Evolutionary conservation across 305 asterid genomes (phyloP).

Genomic region (Fraxinus baroniana): DNA sequence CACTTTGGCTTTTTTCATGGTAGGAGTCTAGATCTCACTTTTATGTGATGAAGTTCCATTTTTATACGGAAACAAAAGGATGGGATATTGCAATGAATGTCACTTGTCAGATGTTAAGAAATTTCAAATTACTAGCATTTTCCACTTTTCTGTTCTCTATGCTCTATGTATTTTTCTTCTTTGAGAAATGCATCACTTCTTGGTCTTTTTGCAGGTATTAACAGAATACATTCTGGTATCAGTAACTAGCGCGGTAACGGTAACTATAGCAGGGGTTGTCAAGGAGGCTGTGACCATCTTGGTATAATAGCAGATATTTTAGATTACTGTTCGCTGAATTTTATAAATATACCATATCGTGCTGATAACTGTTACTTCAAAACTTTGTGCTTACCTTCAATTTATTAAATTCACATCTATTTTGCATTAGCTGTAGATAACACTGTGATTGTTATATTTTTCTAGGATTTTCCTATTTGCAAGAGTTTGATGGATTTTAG

Average conservation of each 20-base stretch:
- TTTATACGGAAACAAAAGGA: conserved; percentile 7
- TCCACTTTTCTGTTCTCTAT: not conserved
- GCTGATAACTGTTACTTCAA: conserved; percentile 18
- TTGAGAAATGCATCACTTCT: too few species aligned
- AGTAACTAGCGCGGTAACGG: conserved; percentile 96
- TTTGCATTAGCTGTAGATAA: not conserved
- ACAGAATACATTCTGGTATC: conserved; percentile 92
- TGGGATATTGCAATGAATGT: not conserved
- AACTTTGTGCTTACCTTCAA: not conserved
- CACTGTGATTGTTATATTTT: not conserved
- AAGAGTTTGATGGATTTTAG: not conserved
- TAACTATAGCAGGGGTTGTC: conserved; percentile 98
- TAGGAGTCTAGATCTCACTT: conserved; percentile 25
- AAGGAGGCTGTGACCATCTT: conserved; percentile 96
- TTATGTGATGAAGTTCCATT: not conserved
- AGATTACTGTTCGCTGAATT: not conserved
- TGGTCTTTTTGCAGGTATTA: conserved; percentile 62
- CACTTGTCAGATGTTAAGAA: not conserved
- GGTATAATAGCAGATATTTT: conserved; percentile 45
- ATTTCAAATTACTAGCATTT: not conserved
- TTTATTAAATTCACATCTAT: not conserved
- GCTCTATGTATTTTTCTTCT: conserved; percentile 8
- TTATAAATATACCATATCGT: not conserved
- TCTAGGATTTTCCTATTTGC: not conserved
- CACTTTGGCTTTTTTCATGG: conserved; percentile 97